Conservation (phyloP, 1,139 yeast species). For the Citeromyces hawaiiensis region DNA sequence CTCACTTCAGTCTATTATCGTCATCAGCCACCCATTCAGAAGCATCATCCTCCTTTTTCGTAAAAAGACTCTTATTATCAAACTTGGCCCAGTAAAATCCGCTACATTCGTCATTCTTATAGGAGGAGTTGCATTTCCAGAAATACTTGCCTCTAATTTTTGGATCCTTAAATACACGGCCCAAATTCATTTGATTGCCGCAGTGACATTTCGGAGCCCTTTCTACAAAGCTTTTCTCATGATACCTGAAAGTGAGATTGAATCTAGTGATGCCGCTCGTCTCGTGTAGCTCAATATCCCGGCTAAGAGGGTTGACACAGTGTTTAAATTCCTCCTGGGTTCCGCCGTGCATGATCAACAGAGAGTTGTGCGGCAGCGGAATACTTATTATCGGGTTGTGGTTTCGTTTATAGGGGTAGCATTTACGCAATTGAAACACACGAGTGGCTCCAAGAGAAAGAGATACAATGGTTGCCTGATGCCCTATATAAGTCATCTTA, state of each 20-base stretch:
- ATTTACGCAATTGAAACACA: constrained; percentile 41
- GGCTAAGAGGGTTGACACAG: constrained; percentile 28
- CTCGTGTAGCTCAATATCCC: constrained; percentile 26
- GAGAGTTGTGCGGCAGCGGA: constrained; percentile 50
- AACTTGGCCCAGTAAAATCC: constrained; percentile 37
- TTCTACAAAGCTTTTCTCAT: constrained; percentile 20
- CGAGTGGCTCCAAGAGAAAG: constrained; percentile 56
- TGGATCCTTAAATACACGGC: constrained; percentile 30
- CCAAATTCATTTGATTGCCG: constrained; percentile 27
- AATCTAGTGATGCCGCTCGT: constrained; percentile 36
- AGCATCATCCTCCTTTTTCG: constrained; percentile 9
- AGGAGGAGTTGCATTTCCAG: constrained; percentile 35
- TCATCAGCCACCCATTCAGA: constrained; percentile 23
- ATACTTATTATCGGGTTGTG: constrained; percentile 26
- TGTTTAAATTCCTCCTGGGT: constrained; percentile 66
- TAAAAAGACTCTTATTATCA: constrained; percentile 13
- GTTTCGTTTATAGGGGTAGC: constrained; percentile 13
- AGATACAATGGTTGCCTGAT: constrained; percentile 52
- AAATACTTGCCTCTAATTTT: constrained; percentile 33
- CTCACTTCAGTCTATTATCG: constrained; percentile 14
- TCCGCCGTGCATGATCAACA: constrained; percentile 62
- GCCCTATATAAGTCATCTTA: constrained; percentile 56
- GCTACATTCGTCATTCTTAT: constrained; percentile 26
- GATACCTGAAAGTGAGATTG: constrained; percentile 52
- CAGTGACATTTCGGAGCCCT: constrained; percentile 40